Conservation (phyloP, 768 basidiomycete genomes). For the Xerocomus potaroensis region DNA sequence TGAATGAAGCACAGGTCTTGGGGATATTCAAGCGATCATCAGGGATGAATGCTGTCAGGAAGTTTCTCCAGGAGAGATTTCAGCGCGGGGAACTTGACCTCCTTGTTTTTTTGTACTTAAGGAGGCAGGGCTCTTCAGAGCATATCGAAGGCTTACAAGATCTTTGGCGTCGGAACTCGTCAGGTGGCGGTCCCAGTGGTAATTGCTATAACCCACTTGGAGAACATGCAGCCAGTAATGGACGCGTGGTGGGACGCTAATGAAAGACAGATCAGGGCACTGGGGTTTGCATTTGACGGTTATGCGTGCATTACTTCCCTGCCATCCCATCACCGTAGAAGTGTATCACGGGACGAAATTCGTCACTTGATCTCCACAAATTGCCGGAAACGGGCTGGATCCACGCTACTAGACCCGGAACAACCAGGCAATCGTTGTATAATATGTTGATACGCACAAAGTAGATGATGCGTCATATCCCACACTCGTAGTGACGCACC, state of each 20-base stretch:
- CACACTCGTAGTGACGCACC: no score
- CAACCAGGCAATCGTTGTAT: slow-evolving; percentile 5
- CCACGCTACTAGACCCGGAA: no score
- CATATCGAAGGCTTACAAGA: slow-evolving; percentile 15
- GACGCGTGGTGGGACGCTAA: slow-evolving; percentile 39
- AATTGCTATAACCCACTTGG: slow-evolving; percentile 36
- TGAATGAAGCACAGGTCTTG: slow-evolving; percentile 11
- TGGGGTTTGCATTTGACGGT: slow-evolving; percentile 35
- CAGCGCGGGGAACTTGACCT: slow-evolving; percentile 17
- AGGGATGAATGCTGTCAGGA: slow-evolving; percentile 11
- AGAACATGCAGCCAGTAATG: slow-evolving; percentile 33
- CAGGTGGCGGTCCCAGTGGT: slow-evolving; percentile 32
- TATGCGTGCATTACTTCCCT: slow-evolving; percentile 40
- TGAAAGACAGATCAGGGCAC: slow-evolving; percentile 24
- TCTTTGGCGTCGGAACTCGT: slow-evolving; percentile 33
- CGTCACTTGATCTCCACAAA: no score
- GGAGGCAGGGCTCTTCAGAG: slow-evolving; percentile 15
- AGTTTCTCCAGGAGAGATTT: slow-evolving; percentile 31
- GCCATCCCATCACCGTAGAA: slow-evolving; percentile 14
- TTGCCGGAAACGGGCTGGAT: no score
- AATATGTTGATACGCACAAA: slow-evolving; percentile 25
- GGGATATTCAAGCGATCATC: slow-evolving; percentile 7
- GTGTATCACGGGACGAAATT: slow-evolving; percentile 16
- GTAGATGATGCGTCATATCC: no score
- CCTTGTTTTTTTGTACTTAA: slow-evolving; percentile 19